phyloP scores from a whole-genome alignment of 2,329 filamentous ascomycete species.

The Fusarium chaquense region DNA sequence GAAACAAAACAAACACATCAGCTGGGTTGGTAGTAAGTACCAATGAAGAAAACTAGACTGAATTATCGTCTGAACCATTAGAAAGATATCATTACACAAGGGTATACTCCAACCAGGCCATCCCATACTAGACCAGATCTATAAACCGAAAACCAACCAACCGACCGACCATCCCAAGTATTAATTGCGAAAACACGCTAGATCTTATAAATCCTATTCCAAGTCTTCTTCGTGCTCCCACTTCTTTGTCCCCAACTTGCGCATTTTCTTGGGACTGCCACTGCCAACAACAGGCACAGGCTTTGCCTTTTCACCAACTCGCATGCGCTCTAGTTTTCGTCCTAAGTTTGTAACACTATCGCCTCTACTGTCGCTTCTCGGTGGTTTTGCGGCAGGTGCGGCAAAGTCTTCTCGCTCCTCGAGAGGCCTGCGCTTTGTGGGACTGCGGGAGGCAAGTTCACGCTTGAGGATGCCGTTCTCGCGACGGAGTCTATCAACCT shows the following conservation, averaged over 20 bases:
- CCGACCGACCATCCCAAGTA: constrained; percentile 27
- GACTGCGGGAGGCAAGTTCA: constrained; percentile 73
- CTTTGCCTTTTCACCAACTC: constrained; percentile 55
- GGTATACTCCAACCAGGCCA: constrained; percentile 40
- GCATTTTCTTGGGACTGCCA: constrained; percentile 66
- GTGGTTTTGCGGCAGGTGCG: constrained; percentile 32
- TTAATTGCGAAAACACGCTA: constrained; percentile 9
- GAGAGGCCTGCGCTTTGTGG: constrained; percentile 69
- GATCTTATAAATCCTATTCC: constrained; percentile 33
- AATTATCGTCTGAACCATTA: constrained; percentile 10
- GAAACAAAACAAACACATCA: not conserved
- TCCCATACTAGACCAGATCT: not conserved
- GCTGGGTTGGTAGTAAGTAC: no score
- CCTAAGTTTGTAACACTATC: constrained; percentile 56
- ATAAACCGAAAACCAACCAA: not conserved
- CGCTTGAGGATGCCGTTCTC: constrained; percentile 75
- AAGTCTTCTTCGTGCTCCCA: constrained; percentile 61
- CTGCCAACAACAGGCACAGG: constrained; percentile 53
- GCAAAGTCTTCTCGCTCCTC: constrained; percentile 65
- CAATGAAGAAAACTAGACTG: not conserved
- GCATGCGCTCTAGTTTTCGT: constrained; percentile 63
- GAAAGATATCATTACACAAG: constrained; percentile 42
- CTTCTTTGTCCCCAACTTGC: constrained; percentile 61
- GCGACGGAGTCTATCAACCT: constrained; percentile 76
- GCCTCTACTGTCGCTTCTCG: constrained; percentile 2